A percentile compares a stretch with the other conserved stretches of the same genome.
Conservation (phyloP, 768 basidiomycete genomes). For the Auricularia auricula-judae region DNA sequence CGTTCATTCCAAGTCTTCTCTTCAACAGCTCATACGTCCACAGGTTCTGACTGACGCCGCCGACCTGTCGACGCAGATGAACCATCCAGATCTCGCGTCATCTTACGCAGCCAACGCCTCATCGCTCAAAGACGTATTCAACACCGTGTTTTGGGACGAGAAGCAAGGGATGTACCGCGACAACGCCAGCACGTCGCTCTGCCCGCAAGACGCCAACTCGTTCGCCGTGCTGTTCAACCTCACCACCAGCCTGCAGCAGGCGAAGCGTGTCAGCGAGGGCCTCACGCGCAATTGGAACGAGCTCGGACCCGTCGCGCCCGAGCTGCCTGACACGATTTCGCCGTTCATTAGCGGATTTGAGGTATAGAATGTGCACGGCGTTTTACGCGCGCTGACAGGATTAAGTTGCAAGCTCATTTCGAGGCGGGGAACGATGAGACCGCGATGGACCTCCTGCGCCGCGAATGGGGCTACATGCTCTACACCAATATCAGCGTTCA, state of each 20-base stretch:
- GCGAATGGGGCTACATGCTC: constrained; percentile 53
- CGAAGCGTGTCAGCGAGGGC: constrained; percentile 31
- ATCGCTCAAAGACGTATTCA: constrained; percentile 36
- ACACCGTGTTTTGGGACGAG: constrained; percentile 41
- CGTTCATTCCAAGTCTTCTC: not conserved
- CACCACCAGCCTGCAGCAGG: constrained; percentile 29
- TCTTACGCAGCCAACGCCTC: constrained; percentile 36
- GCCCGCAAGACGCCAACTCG: constrained; percentile 48
- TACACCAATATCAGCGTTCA: constrained; percentile 44
- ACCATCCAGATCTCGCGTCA: constrained; percentile 24
- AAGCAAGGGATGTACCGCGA: constrained; percentile 40
- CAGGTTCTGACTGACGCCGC: constrained; percentile 39
- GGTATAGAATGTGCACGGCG: not conserved
- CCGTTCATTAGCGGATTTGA: constrained; percentile 35
- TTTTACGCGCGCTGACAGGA: too few species aligned
- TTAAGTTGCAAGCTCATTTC: constrained; percentile 48
- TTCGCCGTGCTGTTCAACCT: constrained; percentile 47
- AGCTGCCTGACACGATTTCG: constrained; percentile 46
- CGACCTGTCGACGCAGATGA: constrained; percentile 30
- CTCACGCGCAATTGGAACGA: constrained; percentile 41
- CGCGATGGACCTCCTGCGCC: constrained; percentile 41
- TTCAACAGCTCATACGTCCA: not conserved
- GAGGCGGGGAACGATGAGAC: constrained; percentile 37
- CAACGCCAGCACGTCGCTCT: constrained; percentile 41
- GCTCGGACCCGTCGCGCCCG: constrained; percentile 41